These are phyloP conservation scores for Metarhizium brunneum DNA, from an alignment of 2,329 filamentous ascomycete species.

Conservation along the genomic window DNA sequence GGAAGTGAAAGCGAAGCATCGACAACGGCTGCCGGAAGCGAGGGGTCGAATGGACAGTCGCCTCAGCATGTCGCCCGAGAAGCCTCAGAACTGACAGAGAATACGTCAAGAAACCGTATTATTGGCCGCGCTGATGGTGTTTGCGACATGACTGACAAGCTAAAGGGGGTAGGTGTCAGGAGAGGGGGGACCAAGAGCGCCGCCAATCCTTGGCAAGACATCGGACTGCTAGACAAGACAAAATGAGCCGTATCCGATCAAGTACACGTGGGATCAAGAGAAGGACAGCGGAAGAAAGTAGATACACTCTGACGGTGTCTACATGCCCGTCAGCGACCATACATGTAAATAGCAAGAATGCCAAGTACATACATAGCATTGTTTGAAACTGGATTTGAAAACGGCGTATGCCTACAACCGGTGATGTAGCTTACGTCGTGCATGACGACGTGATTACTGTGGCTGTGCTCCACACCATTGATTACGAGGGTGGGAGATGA, in stretches of 20 bases:
- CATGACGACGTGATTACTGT: too few relatives aligned
- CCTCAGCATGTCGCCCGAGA: constrained; percentile 22
- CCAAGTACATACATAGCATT: too few relatives aligned
- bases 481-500: too few relatives aligned
- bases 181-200: constrained; percentile 1
- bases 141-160: constrained; percentile 13
- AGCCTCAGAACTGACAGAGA: constrained; percentile 1
- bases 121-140: neutral
- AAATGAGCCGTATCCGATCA: neutral
- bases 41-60: constrained; percentile 1
- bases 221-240: constrained; percentile 2
- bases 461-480: too few relatives aligned
- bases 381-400: too few relatives aligned
- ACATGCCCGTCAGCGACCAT: neutral
- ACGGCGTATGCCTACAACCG: too few relatives aligned
- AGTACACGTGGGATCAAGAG: neutral
- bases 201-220: neutral
- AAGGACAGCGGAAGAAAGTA: neutral
- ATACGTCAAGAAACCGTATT: neutral
- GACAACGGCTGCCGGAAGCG: constrained; percentile 13
- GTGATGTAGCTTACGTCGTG: too few relatives aligned
- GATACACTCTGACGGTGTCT: too few relatives aligned
- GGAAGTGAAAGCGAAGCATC: constrained; percentile 29
- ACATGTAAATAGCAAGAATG: neutral
- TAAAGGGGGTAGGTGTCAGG: constrained; percentile 18